Conservation (phyloP, 495 filamentous ascomycete species). For the Aspergillus sclerotiicarbonarius region DNA sequence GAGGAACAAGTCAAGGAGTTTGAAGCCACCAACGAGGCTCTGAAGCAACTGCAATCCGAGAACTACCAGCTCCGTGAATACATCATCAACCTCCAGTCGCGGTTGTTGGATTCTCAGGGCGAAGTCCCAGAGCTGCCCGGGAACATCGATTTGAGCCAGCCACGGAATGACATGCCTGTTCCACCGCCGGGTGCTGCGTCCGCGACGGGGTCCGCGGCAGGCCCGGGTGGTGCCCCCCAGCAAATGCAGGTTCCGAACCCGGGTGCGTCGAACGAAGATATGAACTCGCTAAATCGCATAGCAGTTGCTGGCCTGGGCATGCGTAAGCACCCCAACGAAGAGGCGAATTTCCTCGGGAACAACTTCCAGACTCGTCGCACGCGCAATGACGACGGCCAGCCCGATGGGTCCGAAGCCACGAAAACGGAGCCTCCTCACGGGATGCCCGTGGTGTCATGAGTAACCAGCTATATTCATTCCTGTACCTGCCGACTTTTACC, state of each 20-base stretch:
- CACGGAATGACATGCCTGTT: constrained; percentile 32
- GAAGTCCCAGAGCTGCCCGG: constrained; percentile 80
- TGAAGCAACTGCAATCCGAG: constrained; percentile 74
- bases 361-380: constrained; percentile 36
- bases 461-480: background rate
- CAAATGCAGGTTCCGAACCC: constrained; percentile 27
- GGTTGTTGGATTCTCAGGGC: constrained; percentile 78
- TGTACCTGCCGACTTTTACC: background rate
- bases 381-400: constrained; percentile 34
- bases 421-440: constrained; percentile 37
- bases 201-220: constrained; percentile 13
- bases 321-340: constrained; percentile 44
- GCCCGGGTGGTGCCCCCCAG: constrained; percentile 18
- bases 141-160: constrained; percentile 54
- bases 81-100: constrained; percentile 82
- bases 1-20: constrained; percentile 85
- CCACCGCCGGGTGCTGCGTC: constrained; percentile 18
- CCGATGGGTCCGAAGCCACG: constrained; percentile 24
- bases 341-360: constrained; percentile 31
- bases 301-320: constrained; percentile 47
- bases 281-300: constrained; percentile 48
- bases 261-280: constrained; percentile 36
- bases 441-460: constrained; percentile 29
- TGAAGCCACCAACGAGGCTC: constrained; percentile 64
- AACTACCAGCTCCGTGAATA: constrained; percentile 91